Evolutionary conservation across 2,329 filamentous ascomycete species (phyloP).

Genomic region (Gaeumannomyces sp.): DNA sequence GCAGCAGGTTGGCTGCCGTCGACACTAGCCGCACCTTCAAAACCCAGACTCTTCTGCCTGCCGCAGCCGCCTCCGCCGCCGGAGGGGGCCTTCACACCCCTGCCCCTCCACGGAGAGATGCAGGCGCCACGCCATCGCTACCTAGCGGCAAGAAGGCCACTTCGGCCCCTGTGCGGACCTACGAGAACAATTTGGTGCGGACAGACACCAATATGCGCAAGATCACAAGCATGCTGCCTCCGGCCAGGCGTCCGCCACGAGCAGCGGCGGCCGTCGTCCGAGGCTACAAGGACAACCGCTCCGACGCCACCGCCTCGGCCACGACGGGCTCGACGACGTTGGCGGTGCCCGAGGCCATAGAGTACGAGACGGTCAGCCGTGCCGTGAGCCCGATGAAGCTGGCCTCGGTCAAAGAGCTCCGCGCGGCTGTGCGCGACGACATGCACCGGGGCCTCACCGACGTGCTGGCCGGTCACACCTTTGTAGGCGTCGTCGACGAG

Average conservation of each 20-base stretch:
- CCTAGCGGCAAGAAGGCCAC: background rate
- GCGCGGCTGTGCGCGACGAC: slow-evolving; percentile 69
- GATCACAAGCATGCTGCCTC: slow-evolving; percentile 92
- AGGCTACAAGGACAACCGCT: slow-evolving; percentile 21
- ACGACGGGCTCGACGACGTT: slow-evolving; percentile 18
- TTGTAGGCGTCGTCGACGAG: slow-evolving; percentile 89
- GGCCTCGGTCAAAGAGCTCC: slow-evolving; percentile 78
- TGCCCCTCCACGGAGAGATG: slow-evolving; percentile 24
- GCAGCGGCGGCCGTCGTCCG: background rate
- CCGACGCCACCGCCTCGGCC: slow-evolving; percentile 21
- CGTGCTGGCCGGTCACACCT: slow-evolving; percentile 80
- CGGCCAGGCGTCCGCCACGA: slow-evolving; percentile 25
- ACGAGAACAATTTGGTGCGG: slow-evolving; percentile 83
- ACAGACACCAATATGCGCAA: slow-evolving; percentile 87
- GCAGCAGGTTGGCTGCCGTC: slow-evolving; percentile 72
- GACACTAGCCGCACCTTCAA: slow-evolving; percentile 92
- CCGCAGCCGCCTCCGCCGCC: background rate
- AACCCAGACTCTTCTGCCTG: slow-evolving; percentile 80
- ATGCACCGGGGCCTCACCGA: slow-evolving; percentile 85
- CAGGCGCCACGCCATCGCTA: slow-evolving; percentile 19
- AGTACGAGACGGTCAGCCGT: slow-evolving; percentile 68
- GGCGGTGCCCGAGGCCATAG: slow-evolving; percentile 40
- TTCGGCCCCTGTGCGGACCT: slow-evolving; percentile 47
- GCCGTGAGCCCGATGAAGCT: slow-evolving; percentile 66
- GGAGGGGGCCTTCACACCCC: slow-evolving; percentile 12